Evolutionary conservation across 176 grass and related monocot species (phyloP), one percentile per base, ranked within the genome.

Genomic region (Poa annua): DNA sequence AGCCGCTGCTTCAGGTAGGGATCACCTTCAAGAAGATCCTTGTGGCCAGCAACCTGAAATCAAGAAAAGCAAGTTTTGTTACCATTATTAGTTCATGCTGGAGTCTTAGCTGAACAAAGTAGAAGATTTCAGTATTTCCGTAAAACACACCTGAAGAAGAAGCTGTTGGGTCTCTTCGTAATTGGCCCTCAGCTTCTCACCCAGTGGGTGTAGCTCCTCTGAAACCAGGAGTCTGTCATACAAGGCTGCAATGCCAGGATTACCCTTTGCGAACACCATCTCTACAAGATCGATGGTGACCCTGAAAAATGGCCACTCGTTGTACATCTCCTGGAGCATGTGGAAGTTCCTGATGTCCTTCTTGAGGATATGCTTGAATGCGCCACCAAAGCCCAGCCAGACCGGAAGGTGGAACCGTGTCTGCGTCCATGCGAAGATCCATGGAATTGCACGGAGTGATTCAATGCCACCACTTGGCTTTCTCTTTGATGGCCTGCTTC

Each of bases 361-460:
- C 66, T 91, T 61, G 38, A 94, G 74, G 59, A 82, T 85, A 68
- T 94, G 84, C 81, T 89, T 94, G 89, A 94, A 94, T 48, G 92
- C 92, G 0, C 74, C 84, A 66, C 89, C 92, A 72, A 94, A 94
- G 20, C 89, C 89, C 26, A 94, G 78, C 92, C 92, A 94, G 29
- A 94, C 92, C 0, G 89, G 92, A 17, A 94, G 89, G 68, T 94
- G 92, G 71, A 94, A 94, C 53, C 87, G 81, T 32, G 89, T 94
- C 33, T 94, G 92, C 2, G 89, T 94, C 92, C 92, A 94, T 73
- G 92, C 92, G 11, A 94, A 94, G 63, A 94, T 94, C 92, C 92
- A 94, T 10, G 92, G 92, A 70, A 94, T 94, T 66, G 92, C 92
- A 85, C 92, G 92, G 32, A 94, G 89, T 6, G 92, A 89, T 70